phyloP scores from a whole-genome alignment of 108 stramenopile genomes.

The Conticribra weissflogii region DNA sequence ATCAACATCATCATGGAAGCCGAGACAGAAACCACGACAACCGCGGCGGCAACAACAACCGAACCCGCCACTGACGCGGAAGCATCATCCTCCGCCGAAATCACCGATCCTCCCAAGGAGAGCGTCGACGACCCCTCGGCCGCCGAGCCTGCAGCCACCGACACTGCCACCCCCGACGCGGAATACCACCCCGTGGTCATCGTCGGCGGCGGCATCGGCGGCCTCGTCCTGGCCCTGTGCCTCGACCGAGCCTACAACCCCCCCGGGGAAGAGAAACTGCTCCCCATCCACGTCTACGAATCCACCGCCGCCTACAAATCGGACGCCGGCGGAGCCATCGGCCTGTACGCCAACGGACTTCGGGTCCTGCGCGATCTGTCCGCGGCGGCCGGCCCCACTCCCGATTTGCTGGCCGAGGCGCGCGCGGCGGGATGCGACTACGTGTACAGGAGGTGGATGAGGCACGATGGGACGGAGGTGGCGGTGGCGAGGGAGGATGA shows the following conservation, averaged over 20 bases:
- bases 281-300: constrained; percentile 51
- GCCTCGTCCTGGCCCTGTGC: constrained; percentile 60
- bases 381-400: constrained; percentile 6
- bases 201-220: constrained; percentile 73
- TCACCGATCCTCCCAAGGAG: too few relatives aligned
- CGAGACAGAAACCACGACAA: too few relatives aligned
- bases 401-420: constrained; percentile 36
- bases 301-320: constrained; percentile 28
- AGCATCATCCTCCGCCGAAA: too few relatives aligned
- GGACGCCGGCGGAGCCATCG: constrained; percentile 66
- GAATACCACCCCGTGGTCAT: constrained; percentile 47
- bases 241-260: constrained; percentile 45
- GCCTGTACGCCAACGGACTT: constrained; percentile 73
- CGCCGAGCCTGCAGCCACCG: too few relatives aligned
- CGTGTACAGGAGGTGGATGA: constrained; percentile 60
- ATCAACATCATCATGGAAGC: too few relatives aligned
- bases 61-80: too few relatives aligned
- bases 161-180: too few relatives aligned
- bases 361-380: constrained; percentile 58
- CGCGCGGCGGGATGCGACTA: constrained; percentile 61
- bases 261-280: constrained; percentile 1
- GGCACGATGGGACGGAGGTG: constrained; percentile 69
- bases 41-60: too few relatives aligned
- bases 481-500: constrained; percentile 58
- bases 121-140: too few relatives aligned